Percentiles rank a stretch among this genome's conserved stretches.
phyloP scores from a whole-genome alignment of 2,329 filamentous ascomycete genomes.

The Paracoccidioides lutzii region DNA sequence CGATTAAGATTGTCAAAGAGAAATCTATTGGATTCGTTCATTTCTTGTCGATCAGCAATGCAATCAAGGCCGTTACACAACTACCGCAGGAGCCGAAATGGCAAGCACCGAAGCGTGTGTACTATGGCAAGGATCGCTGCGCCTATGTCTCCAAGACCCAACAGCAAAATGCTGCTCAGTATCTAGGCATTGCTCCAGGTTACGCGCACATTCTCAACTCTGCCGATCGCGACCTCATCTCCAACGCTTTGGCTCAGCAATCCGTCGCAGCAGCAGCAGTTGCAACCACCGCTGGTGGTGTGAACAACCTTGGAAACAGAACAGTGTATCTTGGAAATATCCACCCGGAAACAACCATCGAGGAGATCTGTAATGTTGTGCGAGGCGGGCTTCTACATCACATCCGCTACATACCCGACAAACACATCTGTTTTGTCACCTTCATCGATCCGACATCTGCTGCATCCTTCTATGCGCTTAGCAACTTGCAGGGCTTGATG shows the following conservation, averaged over 20 bases:
- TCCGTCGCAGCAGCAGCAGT: conserved; percentile 94
- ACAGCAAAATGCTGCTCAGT: conserved; percentile 97
- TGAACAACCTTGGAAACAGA: conserved; percentile 93
- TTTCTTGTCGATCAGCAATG: conserved; percentile 93
- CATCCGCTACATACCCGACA: conserved; percentile 97
- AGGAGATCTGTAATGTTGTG: conserved; percentile 99
- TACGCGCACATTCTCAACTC: conserved; percentile 95
- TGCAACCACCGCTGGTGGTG: conserved; percentile 87
- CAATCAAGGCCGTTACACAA: conserved; percentile 94
- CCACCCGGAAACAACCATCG: conserved; percentile 94
- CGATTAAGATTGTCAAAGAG: conserved; percentile 92
- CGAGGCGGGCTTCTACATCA: conserved; percentile 90
- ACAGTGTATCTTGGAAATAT: conserved; percentile 98
- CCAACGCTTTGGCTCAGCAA: conserved; percentile 89
- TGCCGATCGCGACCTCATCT: conserved; percentile 91
- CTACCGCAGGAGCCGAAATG: conserved; percentile 93
- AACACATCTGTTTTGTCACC: conserved; percentile 99
- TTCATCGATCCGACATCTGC: conserved; percentile 98
- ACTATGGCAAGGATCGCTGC: conserved; percentile 97
- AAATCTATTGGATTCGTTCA: conserved; percentile 98
- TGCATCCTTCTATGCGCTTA: conserved; percentile 93
- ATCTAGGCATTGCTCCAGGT: conserved; percentile 89
- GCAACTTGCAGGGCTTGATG: conserved; percentile 96
- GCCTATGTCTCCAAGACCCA: conserved; percentile 99
- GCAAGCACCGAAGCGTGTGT: conserved; percentile 89